These are phyloP conservation scores for Podila minutissima DNA, from an alignment of 192 early-diverging fungal genomes.

Conservation along the genomic window DNA sequence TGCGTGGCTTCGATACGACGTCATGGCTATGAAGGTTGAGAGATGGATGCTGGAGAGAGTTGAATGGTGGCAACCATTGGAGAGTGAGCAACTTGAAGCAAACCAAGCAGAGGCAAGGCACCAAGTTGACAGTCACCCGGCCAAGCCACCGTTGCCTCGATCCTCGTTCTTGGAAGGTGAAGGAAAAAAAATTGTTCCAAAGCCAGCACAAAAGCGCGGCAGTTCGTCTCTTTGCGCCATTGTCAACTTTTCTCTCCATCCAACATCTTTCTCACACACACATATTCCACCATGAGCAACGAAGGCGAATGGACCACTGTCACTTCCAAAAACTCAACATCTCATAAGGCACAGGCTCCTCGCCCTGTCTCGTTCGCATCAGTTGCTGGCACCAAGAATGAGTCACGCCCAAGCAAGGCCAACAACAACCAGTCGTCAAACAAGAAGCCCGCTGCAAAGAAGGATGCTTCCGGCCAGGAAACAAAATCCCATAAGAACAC, in stretches of 20 bases:
- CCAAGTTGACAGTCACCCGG: background rate
- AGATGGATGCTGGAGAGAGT: background rate
- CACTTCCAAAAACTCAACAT: constrained; percentile 44
- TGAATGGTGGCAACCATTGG: background rate
- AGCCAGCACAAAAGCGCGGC: no score
- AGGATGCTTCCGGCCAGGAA: constrained; percentile 13
- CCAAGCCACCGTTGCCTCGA: background rate
- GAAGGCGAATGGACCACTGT: constrained; percentile 54
- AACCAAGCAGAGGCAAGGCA: no score
- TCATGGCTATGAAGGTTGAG: constrained; percentile 7
- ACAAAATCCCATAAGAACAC: background rate
- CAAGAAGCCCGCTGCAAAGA: constrained; percentile 21
- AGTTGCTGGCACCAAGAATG: constrained; percentile 7
- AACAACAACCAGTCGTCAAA: constrained; percentile 8
- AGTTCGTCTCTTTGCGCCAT: background rate
- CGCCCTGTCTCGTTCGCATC: constrained; percentile 12
- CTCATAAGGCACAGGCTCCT: constrained; percentile 36
- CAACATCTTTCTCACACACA: background rate
- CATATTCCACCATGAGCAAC: constrained; percentile 36
- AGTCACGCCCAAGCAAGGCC: constrained; percentile 2
- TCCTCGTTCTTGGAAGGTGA: background rate
- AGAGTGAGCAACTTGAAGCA: background rate
- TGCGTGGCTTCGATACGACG: constrained; percentile 40
- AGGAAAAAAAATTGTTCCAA: constrained; percentile 2
- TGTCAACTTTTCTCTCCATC: background rate